A percentile compares a stretch with the other conserved stretches of the same genome.
phyloP scores from a whole-genome alignment of 2,329 filamentous ascomycete genomes.

The Nothomitra cinnamomea region DNA sequence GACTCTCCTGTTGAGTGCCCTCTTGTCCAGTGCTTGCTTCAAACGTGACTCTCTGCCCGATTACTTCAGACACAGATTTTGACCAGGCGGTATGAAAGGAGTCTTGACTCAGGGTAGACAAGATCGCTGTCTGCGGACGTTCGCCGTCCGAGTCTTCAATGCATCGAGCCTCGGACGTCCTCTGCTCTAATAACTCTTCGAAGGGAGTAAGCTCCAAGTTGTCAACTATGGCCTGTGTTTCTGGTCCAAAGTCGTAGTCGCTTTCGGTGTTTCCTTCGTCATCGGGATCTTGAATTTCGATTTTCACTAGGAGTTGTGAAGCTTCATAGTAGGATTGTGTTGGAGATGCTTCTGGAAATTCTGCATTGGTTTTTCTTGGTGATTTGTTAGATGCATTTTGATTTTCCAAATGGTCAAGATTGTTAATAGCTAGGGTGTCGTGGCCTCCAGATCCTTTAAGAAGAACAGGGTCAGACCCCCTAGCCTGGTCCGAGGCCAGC shows the following conservation, averaged over 20 bases:
- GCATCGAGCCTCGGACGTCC: too few relatives aligned
- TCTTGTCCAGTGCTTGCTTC: too few relatives aligned
- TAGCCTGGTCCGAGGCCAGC: neutral
- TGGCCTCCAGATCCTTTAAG: neutral
- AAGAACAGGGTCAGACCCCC: neutral
- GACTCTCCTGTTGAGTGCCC: neutral
- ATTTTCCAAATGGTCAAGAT: neutral
- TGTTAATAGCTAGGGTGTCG: neutral
- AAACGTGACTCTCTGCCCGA: too few relatives aligned
- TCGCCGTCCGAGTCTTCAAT: too few relatives aligned
- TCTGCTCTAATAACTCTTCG: neutral
- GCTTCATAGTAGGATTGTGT: neutral
- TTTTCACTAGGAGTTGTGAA: neutral
- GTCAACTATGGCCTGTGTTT: neutral
- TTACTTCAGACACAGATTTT: too few relatives aligned
- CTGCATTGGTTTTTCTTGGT: neutral
- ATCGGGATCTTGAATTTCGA: neutral
- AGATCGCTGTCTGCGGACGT: too few relatives aligned
- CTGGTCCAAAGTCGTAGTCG: constrained; percentile 1
- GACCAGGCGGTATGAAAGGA: too few relatives aligned
- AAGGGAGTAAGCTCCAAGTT: neutral
- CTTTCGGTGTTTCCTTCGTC: neutral
- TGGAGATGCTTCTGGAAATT: neutral
- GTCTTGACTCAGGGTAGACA: too few relatives aligned
- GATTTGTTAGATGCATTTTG: neutral